A percentile compares a stretch with the other conserved stretches of the same genome.
Conservation (phyloP, 2,329 filamentous ascomycete genomes). For the Elsinoe batatas region DNA sequence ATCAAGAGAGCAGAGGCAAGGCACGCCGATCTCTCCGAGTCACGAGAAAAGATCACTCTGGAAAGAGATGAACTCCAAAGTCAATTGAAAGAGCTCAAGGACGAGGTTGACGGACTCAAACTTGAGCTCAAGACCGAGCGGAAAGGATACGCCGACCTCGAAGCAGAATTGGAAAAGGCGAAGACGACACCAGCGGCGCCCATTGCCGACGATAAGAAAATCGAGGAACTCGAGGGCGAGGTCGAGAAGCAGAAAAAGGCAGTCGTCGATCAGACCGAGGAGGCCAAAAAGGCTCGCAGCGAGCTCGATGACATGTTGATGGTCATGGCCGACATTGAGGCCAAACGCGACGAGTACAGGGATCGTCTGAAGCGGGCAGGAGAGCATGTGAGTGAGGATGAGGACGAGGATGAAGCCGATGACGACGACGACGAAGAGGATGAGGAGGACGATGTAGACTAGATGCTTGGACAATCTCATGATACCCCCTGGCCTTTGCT, state of each 20-base stretch:
- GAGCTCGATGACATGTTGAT: constrained; percentile 42
- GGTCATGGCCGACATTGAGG: constrained; percentile 38
- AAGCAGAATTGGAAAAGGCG: constrained; percentile 12
- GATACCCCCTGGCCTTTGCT: not conserved
- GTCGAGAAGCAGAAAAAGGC: constrained; percentile 19
- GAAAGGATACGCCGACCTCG: constrained; percentile 16
- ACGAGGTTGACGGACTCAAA: constrained; percentile 20
- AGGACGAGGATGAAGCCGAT: constrained; percentile 22
- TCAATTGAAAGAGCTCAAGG: constrained; percentile 35
- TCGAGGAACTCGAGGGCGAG: constrained; percentile 13
- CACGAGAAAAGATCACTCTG: constrained; percentile 20
- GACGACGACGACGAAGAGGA: constrained; percentile 23
- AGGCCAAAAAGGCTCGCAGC: constrained; percentile 27
- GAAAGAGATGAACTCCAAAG: constrained; percentile 19
- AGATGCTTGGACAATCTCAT: not conserved
- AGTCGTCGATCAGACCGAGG: constrained; percentile 33
- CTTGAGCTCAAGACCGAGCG: constrained; percentile 16
- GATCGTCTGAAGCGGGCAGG: constrained; percentile 22
- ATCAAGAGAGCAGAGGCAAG: constrained; percentile 8
- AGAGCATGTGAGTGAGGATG: constrained; percentile 25
- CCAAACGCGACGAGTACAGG: constrained; percentile 28
- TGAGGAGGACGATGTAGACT: constrained; percentile 18
- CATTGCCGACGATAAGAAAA: constrained; percentile 16
- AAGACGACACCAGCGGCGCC: constrained; percentile 12
- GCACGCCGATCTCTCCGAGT: constrained; percentile 17